These are phyloP conservation scores for Ustilago hordei DNA, from an alignment of 1,284 basidiomycete genomes.

Conservation along the genomic window DNA sequence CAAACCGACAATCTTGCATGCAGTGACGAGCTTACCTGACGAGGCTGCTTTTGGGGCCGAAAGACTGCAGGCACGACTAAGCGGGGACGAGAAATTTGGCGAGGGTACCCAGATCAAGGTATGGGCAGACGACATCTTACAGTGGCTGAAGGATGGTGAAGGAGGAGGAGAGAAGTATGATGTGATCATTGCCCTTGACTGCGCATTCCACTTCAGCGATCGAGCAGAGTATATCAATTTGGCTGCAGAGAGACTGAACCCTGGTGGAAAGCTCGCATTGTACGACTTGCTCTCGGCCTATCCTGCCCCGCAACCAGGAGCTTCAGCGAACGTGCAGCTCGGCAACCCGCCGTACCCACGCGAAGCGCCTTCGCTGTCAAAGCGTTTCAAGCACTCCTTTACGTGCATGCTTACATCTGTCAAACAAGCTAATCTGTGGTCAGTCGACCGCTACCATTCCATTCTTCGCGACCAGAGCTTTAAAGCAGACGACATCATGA, in stretches of 20 bases:
- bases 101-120: conserved; percentile 28
- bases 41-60: conserved; percentile 50
- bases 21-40: conserved; percentile 57
- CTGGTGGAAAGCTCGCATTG: conserved; percentile 59
- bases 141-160: conserved; percentile 34
- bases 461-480: conserved; percentile 42
- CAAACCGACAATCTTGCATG: conserved; percentile 53
- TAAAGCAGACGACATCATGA: conserved; percentile 14
- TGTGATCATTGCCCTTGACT: conserved; percentile 65
- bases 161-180: conserved; percentile 51
- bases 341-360: conserved; percentile 29
- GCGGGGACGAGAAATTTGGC: neutral
- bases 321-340: conserved; percentile 10
- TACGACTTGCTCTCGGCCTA: conserved; percentile 58
- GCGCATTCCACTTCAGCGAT: conserved; percentile 65
- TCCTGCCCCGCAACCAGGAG: conserved; percentile 45
- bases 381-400: conserved; percentile 32
- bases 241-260: conserved; percentile 37
- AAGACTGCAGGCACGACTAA: conserved; percentile 12
- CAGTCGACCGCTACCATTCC: conserved; percentile 46
- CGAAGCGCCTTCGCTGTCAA: conserved; percentile 26
- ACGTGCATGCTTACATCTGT: conserved; percentile 42
- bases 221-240: conserved; percentile 53
- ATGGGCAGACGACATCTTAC: conserved; percentile 53
- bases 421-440: conserved; percentile 44